Conservation (phyloP, 306 rosid species). For the Hylodesmum podocarpum region DNA sequence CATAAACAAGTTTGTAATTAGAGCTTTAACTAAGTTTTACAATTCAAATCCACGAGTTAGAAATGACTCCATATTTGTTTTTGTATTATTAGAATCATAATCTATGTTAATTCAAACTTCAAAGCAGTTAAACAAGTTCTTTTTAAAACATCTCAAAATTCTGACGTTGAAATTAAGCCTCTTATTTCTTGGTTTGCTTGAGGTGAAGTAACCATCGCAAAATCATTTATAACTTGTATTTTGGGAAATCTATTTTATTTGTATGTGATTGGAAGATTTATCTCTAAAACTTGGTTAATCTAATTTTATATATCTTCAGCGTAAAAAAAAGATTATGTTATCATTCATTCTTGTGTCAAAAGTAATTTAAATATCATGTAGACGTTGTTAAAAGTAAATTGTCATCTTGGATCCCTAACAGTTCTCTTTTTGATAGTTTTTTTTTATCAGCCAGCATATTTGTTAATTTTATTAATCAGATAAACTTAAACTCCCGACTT, state of each 20-base stretch:
- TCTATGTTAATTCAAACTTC: neutral
- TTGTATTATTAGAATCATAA: neutral
- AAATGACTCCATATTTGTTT: neutral
- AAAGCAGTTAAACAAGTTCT: too few species aligned
- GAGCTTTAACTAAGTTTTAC: neutral
- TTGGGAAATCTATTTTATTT: neutral
- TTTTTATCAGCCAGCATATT: too few species aligned
- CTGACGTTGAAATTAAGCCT: neutral
- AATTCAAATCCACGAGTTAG: neutral
- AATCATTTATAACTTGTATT: too few species aligned
- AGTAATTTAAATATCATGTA: too few species aligned
- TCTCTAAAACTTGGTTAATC: neutral
- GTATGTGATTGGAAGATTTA: neutral
- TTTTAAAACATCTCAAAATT: neutral
- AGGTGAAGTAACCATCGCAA: neutral
- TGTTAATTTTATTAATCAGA: too few species aligned
- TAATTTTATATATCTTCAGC: too few species aligned
- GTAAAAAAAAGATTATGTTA: neutral
- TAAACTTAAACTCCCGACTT: too few species aligned
- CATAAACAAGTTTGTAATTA: neutral
- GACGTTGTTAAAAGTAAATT: too few species aligned
- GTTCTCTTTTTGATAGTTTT: too few species aligned
- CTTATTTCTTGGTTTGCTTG: neutral
- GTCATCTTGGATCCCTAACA: too few species aligned
- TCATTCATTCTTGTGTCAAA: neutral